Conservation (phyloP, 805 yeast genomes). For the Ogataea chonburiensis region DNA sequence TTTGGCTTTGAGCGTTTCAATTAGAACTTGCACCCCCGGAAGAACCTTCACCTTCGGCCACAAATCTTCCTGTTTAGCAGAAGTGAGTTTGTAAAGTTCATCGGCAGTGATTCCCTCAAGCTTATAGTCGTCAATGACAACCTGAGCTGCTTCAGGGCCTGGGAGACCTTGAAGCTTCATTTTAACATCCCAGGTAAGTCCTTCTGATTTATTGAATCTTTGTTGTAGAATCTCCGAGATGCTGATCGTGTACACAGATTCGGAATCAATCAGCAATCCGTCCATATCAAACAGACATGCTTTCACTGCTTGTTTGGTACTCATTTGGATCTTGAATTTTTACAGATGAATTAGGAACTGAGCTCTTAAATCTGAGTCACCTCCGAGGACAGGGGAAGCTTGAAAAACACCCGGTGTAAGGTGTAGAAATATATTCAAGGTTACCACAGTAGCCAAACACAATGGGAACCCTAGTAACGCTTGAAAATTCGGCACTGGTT, state of each 20-base stretch:
- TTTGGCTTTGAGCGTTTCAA: conserved; percentile 49
- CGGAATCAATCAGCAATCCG: conserved; percentile 89
- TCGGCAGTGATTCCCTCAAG: conserved; percentile 63
- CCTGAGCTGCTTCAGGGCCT: conserved; percentile 68
- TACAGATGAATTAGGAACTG: too few relatives aligned
- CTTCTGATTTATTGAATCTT: conserved; percentile 55
- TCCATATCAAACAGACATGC: conserved; percentile 73
- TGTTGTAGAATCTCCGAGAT: conserved; percentile 62
- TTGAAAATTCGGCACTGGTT: too few relatives aligned
- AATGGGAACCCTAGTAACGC: too few relatives aligned
- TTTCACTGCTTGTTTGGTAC: too few relatives aligned
- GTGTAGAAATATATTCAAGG: too few relatives aligned
- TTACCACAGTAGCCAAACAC: too few relatives aligned
- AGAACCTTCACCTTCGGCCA: conserved; percentile 70
- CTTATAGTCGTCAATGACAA: conserved; percentile 65
- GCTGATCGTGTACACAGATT: conserved; percentile 83
- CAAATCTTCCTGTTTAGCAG: conserved; percentile 48
- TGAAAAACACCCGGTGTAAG: too few relatives aligned
- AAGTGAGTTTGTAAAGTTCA: conserved; percentile 53
- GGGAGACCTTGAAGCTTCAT: conserved; percentile 88
- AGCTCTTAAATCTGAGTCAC: too few relatives aligned
- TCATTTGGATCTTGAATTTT: too few relatives aligned
- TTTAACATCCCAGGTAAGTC: conserved; percentile 89
- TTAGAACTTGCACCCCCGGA: conserved; percentile 81
- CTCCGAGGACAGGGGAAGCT: too few relatives aligned